phyloP scores from a whole-genome alignment of 768 basidiomycete genomes.

The Mycena crocata region DNA sequence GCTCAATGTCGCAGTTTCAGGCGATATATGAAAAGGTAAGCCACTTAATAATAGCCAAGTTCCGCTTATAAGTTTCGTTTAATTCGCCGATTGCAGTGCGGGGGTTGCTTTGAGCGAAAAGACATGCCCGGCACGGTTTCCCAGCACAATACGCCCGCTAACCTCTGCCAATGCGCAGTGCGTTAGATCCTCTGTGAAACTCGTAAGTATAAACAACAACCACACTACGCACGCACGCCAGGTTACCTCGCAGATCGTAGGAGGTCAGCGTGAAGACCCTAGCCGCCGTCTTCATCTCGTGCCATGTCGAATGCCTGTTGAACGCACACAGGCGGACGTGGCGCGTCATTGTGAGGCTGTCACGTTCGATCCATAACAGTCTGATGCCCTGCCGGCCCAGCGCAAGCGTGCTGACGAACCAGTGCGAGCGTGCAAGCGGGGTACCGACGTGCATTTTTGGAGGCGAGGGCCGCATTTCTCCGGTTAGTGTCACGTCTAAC shows the following conservation, averaged over 20 bases:
- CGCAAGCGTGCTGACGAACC: slow-evolving; percentile 62
- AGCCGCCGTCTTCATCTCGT: slow-evolving; percentile 25
- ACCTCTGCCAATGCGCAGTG: slow-evolving; percentile 46
- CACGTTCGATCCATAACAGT: slow-evolving; percentile 67
- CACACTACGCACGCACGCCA: too few relatives aligned
- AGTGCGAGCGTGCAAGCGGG: slow-evolving; percentile 42
- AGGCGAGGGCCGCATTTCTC: slow-evolving; percentile 41
- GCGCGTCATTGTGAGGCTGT: slow-evolving; percentile 22
- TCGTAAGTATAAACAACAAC: too few relatives aligned
- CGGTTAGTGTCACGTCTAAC: slow-evolving; percentile 56
- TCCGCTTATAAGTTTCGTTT: too few relatives aligned
- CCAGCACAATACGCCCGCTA: slow-evolving; percentile 43
- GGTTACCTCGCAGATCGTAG: slow-evolving; percentile 47
- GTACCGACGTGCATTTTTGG: slow-evolving; percentile 9
- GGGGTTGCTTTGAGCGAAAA: slow-evolving; percentile 15
- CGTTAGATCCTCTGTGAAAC: slow-evolving; percentile 44
- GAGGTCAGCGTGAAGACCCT: slow-evolving; percentile 34
- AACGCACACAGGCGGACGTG: slow-evolving; percentile 22
- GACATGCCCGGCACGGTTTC: slow-evolving; percentile 38
- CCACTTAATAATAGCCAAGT: too few relatives aligned
- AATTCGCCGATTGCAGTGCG: neutral
- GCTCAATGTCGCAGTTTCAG: too few relatives aligned
- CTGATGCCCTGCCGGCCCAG: slow-evolving; percentile 63
- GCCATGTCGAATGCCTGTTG: slow-evolving; percentile 10
- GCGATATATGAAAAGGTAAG: too few relatives aligned